A percentile compares a stretch with the other conserved stretches of the same genome.
Conservation (phyloP, 306 rosid genomes). For the Geum urbanum region DNA sequence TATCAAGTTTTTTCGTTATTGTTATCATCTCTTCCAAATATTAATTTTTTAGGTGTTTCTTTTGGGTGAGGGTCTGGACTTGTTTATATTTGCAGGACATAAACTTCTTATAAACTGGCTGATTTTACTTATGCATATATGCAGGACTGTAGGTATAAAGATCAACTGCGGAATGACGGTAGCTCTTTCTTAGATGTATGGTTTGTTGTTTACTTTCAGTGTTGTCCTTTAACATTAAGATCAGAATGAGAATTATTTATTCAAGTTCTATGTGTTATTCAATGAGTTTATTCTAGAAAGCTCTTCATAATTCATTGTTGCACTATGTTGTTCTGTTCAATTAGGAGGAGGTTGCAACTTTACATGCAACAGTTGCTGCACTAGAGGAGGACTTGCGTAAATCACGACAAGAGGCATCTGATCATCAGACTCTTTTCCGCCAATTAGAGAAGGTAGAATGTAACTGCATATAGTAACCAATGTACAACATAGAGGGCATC, state of each 20-base stretch:
- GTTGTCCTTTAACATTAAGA: constrained; percentile 14
- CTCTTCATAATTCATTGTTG: constrained; percentile 11
- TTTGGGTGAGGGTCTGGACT: not conserved
- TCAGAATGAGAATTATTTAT: too few species aligned
- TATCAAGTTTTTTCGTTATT: not conserved
- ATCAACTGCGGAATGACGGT: constrained; percentile 49
- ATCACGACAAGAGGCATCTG: constrained; percentile 64
- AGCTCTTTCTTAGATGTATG: constrained; percentile 55
- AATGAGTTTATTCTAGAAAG: constrained; percentile 16
- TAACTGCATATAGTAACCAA: not conserved
- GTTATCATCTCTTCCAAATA: not conserved
- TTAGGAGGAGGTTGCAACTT: constrained; percentile 73
- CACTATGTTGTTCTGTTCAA: constrained; percentile 21
- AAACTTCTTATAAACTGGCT: not conserved
- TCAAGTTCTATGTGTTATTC: not conserved
- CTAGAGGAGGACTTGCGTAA: constrained; percentile 83
- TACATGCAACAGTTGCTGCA: constrained; percentile 57
- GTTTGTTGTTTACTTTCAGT: constrained; percentile 13
- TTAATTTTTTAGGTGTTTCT: not conserved
- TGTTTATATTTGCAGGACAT: not conserved
- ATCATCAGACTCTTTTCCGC: constrained; percentile 45
- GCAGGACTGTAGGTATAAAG: constrained; percentile 64
- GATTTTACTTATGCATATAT: constrained; percentile 23
- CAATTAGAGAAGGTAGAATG: constrained; percentile 72
- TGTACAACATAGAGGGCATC: constrained; percentile 4